phyloP scores from a whole-genome alignment of 116 monocot genomes.

The Papilionanthe hybrid region DNA sequence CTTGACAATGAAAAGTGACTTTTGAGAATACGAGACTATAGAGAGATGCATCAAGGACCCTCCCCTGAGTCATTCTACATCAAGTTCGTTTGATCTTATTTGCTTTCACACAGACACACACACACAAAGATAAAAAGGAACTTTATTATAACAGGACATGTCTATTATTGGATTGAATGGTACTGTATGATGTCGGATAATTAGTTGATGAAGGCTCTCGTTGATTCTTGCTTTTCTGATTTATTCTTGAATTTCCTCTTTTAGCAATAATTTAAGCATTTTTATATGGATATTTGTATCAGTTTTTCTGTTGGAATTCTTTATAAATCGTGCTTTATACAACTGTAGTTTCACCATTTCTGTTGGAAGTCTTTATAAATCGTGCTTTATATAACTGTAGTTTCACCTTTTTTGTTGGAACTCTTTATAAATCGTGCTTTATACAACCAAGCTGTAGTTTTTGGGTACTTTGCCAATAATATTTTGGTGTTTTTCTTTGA shows the following conservation, averaged over 20 bases:
- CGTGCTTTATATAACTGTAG: neutral
- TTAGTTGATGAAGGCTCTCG: neutral
- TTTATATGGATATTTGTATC: neutral
- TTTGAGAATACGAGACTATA: too few relatives aligned
- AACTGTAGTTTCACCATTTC: neutral
- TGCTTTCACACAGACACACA: slow-evolving; percentile 16
- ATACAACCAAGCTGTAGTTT: slow-evolving; percentile 1
- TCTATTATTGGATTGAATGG: neutral
- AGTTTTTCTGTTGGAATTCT: neutral
- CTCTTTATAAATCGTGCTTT: neutral
- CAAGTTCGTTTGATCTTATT: neutral
- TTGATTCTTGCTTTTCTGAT: neutral
- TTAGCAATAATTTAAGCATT: neutral
- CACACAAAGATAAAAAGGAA: slow-evolving; percentile 1
- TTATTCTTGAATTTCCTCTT: neutral
- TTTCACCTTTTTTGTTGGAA: neutral
- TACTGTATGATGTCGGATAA: neutral
- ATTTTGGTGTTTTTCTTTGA: neutral
- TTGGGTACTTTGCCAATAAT: neutral
- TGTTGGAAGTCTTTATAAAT: neutral
- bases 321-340: neutral
- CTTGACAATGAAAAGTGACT: too few relatives aligned
- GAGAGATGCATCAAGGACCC: too few relatives aligned
- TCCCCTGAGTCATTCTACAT: neutral
- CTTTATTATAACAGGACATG: neutral